Evolutionary conservation across 202 grass and related monocot genomes (phyloP), one percentile per base, ranked within the genome.

Genomic region (Schoenoplectus tabernaemontani): DNA sequence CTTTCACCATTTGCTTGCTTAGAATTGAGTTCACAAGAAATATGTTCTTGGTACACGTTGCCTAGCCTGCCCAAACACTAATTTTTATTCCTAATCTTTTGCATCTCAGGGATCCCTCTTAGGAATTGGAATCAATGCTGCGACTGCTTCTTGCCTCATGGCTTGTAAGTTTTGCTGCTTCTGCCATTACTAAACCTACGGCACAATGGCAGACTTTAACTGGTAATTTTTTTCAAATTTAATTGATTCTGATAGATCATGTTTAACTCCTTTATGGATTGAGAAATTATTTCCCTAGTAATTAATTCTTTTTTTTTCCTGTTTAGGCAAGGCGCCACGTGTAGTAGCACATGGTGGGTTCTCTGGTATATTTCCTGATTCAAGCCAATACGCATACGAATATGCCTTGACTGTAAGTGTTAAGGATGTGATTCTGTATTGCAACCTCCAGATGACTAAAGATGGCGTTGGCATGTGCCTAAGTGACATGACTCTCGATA

Each of bases 361-460:
- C 84, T 99, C 96, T 32, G 96, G 96, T 43, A 43, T 99, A 46
- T 90, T 93, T 84, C 96, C 96, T 17, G 96, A 96, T 44, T 91
- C 96, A 7, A 99, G 90, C 84, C 59, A 80, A 37, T 77, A 65
- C 10, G 83, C 96, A 1, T 99, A 99, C 70, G 81, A 99, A 76
- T 82, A 89, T 67, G 90, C 96, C 3, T 20, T 96, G 76, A 51
- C 82, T 10, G 78, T 70, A 46, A 82, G 90, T 70, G 74, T 92
- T 61, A 89, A 83, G 51, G 82, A 88, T 44, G 83, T 93, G 3
- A 83, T 84, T 67, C 34, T 99, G 4, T 85, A 85, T 60, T 99
- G 96, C 32, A 90, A 91, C 58, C 50, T 96, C 39, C 96, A 96
- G 76, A 70, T 96, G 70, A 91, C 92, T 20, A 99, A 87, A 71